Evolutionary conservation across 2,329 filamentous ascomycete species (phyloP).

Genomic region (Karstenula rhodostoma): DNA sequence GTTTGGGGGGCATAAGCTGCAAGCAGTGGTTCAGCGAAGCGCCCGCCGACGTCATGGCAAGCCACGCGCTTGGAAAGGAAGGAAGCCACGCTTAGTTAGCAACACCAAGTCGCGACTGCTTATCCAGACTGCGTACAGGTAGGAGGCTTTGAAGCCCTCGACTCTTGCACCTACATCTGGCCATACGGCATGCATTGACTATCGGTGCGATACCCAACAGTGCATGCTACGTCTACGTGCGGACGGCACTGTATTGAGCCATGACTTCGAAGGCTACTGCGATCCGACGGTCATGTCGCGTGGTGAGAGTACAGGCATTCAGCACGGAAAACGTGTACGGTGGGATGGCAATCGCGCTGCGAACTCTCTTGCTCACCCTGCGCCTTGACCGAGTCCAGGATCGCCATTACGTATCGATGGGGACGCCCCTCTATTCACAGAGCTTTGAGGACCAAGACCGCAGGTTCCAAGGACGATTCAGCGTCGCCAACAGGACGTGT

Average conservation of each 20-base stretch:
- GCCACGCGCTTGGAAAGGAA: constrained; percentile 7
- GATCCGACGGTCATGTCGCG: neutral
- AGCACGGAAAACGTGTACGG: neutral
- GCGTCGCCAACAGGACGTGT: neutral
- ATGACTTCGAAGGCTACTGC: neutral
- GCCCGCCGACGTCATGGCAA: constrained; percentile 34
- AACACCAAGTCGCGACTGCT: constrained; percentile 4
- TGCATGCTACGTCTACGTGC: neutral
- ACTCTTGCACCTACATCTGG: neutral
- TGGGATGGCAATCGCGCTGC: neutral
- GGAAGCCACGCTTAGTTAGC: constrained; percentile 4
- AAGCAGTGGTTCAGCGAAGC: constrained; percentile 24
- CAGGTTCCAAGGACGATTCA: neutral
- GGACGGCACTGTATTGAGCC: neutral
- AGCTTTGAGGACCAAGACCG: neutral
- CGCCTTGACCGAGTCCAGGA: too few relatives aligned
- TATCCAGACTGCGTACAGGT: neutral
- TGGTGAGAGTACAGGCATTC: neutral
- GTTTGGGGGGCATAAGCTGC: constrained; percentile 27
- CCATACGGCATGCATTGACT: neutral
- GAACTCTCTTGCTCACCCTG: neutral
- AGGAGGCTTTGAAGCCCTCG: too few relatives aligned
- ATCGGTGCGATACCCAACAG: neutral
- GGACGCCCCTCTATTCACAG: neutral
- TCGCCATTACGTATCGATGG: neutral